A percentile compares a stretch with the other conserved stretches of the same genome.
Conservation (phyloP, 2,329 filamentous ascomycete genomes). For the Calonectria leucothoes region DNA sequence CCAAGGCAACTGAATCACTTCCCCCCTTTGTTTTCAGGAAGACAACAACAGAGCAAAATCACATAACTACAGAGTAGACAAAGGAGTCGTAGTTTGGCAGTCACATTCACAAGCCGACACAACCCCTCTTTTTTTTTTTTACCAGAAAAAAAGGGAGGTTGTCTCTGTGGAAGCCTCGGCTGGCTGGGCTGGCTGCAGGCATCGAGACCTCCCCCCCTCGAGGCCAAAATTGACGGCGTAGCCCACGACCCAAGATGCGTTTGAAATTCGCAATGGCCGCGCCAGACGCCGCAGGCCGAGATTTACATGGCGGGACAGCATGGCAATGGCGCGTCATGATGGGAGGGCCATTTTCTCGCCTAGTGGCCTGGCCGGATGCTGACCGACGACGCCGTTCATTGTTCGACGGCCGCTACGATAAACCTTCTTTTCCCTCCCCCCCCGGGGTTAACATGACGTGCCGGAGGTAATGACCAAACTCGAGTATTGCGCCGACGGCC, state of each 20-base stretch:
- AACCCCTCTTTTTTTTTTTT: background rate
- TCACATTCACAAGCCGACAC: background rate
- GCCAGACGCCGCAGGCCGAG: slow-evolving; percentile 10
- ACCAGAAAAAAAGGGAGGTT: background rate
- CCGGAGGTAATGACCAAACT: slow-evolving; percentile 14
- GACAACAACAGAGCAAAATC: background rate
- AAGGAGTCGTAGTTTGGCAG: background rate
- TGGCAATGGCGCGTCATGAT: slow-evolving; percentile 5
- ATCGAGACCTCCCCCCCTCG: too few relatives aligned
- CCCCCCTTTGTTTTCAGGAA: too few relatives aligned
- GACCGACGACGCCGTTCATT: slow-evolving; percentile 9
- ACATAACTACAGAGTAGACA: background rate
- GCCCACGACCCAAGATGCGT: background rate
- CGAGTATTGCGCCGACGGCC: background rate
- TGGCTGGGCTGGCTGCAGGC: background rate
- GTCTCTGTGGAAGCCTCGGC: background rate
- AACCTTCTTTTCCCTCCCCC: slow-evolving; percentile 18
- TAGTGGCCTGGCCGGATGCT: background rate
- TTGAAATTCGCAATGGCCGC: slow-evolving; percentile 12
- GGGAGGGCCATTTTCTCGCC: background rate
- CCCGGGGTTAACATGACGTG: slow-evolving; percentile 6
- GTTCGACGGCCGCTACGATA: slow-evolving; percentile 15
- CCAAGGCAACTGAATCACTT: background rate
- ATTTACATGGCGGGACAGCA: slow-evolving; percentile 2
- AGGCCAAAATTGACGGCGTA: too few relatives aligned